Conservation (phyloP, 2,329 filamentous ascomycete species). For the Neospermospora avenae region DNA sequence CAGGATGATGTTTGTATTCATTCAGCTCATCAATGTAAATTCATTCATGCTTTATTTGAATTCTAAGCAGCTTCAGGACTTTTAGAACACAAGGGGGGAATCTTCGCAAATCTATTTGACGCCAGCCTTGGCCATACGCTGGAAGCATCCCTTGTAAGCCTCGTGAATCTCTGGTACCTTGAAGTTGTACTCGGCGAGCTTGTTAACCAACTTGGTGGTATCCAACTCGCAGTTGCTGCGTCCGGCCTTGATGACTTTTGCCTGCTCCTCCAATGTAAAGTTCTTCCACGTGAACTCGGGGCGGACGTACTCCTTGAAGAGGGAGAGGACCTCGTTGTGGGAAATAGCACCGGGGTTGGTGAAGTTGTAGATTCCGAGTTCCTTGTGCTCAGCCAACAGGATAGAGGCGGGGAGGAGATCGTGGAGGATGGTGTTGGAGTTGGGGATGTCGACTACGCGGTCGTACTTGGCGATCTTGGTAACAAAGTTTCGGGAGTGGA, state of each 20-base stretch:
- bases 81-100: slow-evolving; percentile 13
- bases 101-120: slow-evolving; percentile 41
- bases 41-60: slow-evolving; percentile 11
- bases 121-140: slow-evolving; percentile 57
- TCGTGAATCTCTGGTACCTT: slow-evolving; percentile 59
- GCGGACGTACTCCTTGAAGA: slow-evolving; percentile 62
- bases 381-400: slow-evolving; percentile 56
- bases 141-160: slow-evolving; percentile 60
- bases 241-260: slow-evolving; percentile 64
- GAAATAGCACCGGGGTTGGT: slow-evolving; percentile 68
- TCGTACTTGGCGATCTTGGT: slow-evolving; percentile 67
- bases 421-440: slow-evolving; percentile 64
- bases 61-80: slow-evolving; percentile 14
- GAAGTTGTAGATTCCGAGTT: slow-evolving; percentile 66
- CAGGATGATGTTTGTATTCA: not conserved
- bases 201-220: slow-evolving; percentile 56
- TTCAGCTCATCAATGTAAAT: not conserved
- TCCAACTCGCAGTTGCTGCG: slow-evolving; percentile 65
- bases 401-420: slow-evolving; percentile 62
- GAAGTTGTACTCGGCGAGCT: slow-evolving; percentile 57
- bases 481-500: slow-evolving; percentile 64
- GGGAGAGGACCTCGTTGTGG: slow-evolving; percentile 63
- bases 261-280: slow-evolving; percentile 63
- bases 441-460: slow-evolving; percentile 63
- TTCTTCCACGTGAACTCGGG: slow-evolving; percentile 61